Evolutionary conservation across 164 flowering plant species (phyloP).

Genomic region (Sedum album): DNA sequence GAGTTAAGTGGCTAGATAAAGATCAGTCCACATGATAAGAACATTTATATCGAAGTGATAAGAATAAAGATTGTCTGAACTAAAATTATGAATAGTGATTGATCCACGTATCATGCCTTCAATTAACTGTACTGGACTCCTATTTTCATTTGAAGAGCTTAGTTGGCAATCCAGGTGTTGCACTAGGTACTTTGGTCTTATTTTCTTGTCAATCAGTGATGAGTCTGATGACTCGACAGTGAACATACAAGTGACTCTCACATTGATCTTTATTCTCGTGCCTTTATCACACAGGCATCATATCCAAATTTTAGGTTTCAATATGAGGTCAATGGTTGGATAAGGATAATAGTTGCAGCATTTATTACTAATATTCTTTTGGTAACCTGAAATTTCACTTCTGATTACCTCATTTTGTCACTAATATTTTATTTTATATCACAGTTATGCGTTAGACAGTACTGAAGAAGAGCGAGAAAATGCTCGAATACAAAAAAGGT

Average conservation of each 20-base stretch:
- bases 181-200: too few relatives aligned
- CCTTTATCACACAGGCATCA: not conserved
- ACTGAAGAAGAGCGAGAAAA: conserved; percentile 33
- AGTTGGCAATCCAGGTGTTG: not conserved
- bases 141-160: not conserved
- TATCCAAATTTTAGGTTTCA: not conserved
- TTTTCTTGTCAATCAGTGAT: too few relatives aligned
- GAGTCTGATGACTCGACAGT: not conserved
- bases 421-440: not conserved
- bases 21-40: not conserved
- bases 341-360: not conserved
- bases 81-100: not conserved
- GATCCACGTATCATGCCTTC: not conserved
- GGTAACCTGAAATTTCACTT: too few relatives aligned
- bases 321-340: not conserved
- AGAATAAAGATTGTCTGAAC: not conserved
- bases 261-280: not conserved
- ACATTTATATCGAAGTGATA: not conserved
- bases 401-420: not conserved
- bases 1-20: not conserved
- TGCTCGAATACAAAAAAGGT: conserved; percentile 35
- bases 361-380: too few relatives aligned
- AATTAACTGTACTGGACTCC: not conserved
- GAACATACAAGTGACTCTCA: not conserved
- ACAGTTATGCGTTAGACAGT: conserved; percentile 39